Percentiles rank a stretch among this genome's conserved stretches.
Conservation (phyloP, 75 land plant species). For the Adiantum capillusveneris region DNA sequence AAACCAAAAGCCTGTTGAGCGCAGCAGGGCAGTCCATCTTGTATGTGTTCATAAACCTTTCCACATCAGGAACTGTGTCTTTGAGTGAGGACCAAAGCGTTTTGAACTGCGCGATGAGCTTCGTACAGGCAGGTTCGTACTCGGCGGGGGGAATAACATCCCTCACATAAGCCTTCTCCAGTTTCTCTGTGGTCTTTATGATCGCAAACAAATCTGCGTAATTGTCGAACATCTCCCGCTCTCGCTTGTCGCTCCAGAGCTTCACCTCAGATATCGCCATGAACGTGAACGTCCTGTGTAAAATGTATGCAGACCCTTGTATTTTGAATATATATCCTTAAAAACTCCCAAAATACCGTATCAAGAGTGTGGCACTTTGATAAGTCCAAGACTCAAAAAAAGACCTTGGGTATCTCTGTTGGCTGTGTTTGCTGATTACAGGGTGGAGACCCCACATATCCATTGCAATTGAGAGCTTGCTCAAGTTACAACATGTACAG, state of each 20-base stretch:
- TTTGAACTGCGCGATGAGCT: slow-evolving; percentile 91
- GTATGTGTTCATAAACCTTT: slow-evolving; percentile 82
- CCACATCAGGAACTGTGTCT: slow-evolving; percentile 71
- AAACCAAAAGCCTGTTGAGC: slow-evolving; percentile 64
- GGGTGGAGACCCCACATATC: no score
- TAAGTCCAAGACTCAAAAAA: no score
- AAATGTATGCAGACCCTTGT: no score
- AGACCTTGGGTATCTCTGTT: no score
- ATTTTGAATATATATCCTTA: no score
- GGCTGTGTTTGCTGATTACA: no score
- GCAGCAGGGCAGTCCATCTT: slow-evolving; percentile 92
- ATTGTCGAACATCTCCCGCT: slow-evolving; percentile 88
- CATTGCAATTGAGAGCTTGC: no score
- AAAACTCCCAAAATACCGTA: no score
- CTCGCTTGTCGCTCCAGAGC: slow-evolving; percentile 94
- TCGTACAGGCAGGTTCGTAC: slow-evolving; percentile 81
- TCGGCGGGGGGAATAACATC: slow-evolving; percentile 65
- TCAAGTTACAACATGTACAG: no score
- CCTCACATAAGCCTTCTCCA: slow-evolving; percentile 88
- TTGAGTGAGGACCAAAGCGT: slow-evolving; percentile 64
- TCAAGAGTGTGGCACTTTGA: no score
- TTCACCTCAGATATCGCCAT: slow-evolving; percentile 55
- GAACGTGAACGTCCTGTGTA: no score
- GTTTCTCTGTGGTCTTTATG: slow-evolving; percentile 88
- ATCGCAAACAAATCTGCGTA: slow-evolving; percentile 92